Conservation (phyloP, 108 stramenopile genomes). For the Chaetoceros tenuissimus region DNA sequence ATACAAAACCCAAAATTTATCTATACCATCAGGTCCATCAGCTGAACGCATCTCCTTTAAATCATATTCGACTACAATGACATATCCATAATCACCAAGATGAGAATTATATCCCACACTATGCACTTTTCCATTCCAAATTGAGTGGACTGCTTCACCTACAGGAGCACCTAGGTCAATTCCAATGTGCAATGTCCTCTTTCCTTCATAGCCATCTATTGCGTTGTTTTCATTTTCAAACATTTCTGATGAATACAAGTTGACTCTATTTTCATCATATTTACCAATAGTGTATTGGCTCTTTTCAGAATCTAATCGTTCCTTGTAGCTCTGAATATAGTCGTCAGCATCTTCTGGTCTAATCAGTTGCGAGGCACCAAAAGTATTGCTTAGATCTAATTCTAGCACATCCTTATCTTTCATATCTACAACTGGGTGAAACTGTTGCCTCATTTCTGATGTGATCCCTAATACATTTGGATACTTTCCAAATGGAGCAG, state of each 20-base stretch:
- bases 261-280: slow-evolving; percentile 70
- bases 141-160: slow-evolving; percentile 59
- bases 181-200: slow-evolving; percentile 67
- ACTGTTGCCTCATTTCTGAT: neutral
- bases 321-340: neutral
- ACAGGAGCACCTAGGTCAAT: slow-evolving; percentile 73
- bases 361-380: neutral
- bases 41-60: slow-evolving; percentile 7
- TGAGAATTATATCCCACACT: slow-evolving; percentile 68
- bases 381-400: neutral
- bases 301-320: neutral
- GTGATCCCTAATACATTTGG: neutral
- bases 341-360: neutral
- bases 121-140: slow-evolving; percentile 61
- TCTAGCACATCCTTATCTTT: neutral
- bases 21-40: neutral
- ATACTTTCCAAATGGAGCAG: neutral
- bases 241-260: slow-evolving; percentile 52
- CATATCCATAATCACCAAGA: slow-evolving; percentile 75
- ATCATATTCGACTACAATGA: slow-evolving; percentile 64
- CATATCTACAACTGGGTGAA: neutral
- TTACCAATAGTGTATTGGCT: slow-evolving; percentile 26
- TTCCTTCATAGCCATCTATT: slow-evolving; percentile 37
- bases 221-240: slow-evolving; percentile 36
- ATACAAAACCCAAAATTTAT: slow-evolving; percentile 59